Base-by-base conservation (phyloP, 495 filamentous ascomycete genomes). In the Trichodelitschia bisporula region DNA sequence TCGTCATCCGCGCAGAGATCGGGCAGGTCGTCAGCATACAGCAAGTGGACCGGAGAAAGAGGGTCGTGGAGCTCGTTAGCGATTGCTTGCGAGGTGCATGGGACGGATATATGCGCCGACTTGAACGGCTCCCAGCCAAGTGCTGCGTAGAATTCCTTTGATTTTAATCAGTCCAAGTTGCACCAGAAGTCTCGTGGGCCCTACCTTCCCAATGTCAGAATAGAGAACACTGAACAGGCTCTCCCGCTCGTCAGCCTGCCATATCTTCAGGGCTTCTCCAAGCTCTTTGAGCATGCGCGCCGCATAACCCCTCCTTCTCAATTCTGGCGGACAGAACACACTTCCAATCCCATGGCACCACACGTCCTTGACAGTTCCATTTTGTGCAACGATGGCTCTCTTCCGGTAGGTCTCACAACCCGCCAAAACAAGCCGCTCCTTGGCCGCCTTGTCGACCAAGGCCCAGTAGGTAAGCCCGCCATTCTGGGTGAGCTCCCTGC, bases 131-230 rank as follows among this genome's bases (percentile, higher is more conserved):
- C n/a, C 21, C 21, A 24, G 6, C 21, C 21, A 24, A 6, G n/a
- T n/a, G 6, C n/a, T 6, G 21, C 21, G n/a, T 93, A 97, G 49
- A 89, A 93, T n/a, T 50, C 49, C 57, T 62, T 14, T 33, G n/a
- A 12, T 10, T 35, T 17, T 32, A 17, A 30, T 6, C 10, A 34
- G 18, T 3, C 3, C 4, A 15, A 6, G 21, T 24, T 24, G n/a
- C 21, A n/a, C 6, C 21, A 24, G 21, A 6, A 6, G 21, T n/a
- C n/a, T 6, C 21, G 6, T 18, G 12, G 18, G 8, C 27, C 47
- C 4, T 31, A 59, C 59, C 57, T 89, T 91, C 3, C 86, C 86
- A 41, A 97, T 92, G 48, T 97, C 86, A 6, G 83, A 93, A 51
- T 72, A 97, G 19, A 97, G 50, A 15, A 84, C 64, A 5, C 72